A percentile compares a stretch with the other conserved stretches of the same genome.
These are phyloP conservation scores for Cystobasidium pallidum DNA, from an alignment of 1,284 basidiomycete genomes.

Conservation along the genomic window DNA sequence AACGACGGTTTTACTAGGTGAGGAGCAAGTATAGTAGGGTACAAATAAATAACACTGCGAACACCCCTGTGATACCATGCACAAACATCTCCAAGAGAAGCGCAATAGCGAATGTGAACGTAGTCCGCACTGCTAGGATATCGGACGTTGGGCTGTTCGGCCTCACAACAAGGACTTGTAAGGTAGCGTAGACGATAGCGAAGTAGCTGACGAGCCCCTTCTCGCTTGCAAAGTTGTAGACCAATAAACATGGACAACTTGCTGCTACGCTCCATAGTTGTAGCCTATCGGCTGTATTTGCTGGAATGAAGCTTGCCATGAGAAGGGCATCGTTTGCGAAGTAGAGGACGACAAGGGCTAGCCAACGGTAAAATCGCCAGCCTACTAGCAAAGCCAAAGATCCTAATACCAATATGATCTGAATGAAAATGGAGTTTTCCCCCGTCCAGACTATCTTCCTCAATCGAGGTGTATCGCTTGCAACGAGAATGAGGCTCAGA, in stretches of 20 bases:
- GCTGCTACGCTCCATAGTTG: constrained; percentile 25
- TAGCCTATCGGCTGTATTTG: constrained; percentile 3
- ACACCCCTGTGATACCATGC: constrained; percentile 8
- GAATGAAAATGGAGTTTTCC: constrained; percentile 14
- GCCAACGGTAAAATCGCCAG: constrained; percentile 33
- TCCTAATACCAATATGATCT: constrained; percentile 20
- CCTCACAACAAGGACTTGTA: background rate
- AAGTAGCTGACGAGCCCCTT: constrained; percentile 33
- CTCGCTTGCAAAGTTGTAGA: constrained; percentile 19
- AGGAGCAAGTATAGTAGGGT: constrained; percentile 3
- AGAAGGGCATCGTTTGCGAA: constrained; percentile 39
- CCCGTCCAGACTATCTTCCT: constrained; percentile 38
- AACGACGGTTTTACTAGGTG: no score
- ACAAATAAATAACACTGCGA: background rate
- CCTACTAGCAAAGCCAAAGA: constrained; percentile 23
- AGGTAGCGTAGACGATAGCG: background rate
- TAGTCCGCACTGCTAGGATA: constrained; percentile 19
- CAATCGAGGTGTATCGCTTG: constrained; percentile 29
- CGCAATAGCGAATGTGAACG: constrained; percentile 18
- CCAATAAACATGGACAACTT: constrained; percentile 20
- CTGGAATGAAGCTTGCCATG: constrained; percentile 30
- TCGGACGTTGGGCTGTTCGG: constrained; percentile 25
- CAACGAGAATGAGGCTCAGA: constrained; percentile 17
- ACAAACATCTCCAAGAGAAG: constrained; percentile 31
- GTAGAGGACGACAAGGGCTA: constrained; percentile 24